Base-by-base conservation (phyloP, 768 basidiomycete species). In the Lactifluus volemus region DNA sequence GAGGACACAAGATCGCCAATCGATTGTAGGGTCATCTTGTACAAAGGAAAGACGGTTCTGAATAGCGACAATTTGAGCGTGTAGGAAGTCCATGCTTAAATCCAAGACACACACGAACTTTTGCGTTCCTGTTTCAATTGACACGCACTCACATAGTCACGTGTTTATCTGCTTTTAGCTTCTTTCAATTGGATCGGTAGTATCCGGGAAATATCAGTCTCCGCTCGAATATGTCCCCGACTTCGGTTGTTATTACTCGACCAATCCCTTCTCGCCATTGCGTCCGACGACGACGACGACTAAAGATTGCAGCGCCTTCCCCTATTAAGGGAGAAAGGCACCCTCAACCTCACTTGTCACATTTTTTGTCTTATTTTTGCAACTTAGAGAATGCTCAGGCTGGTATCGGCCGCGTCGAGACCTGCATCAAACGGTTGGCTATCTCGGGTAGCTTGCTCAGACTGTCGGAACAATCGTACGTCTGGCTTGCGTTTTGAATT, bases 1-100 rank as follows among this genome's bases (percentile, higher is more conserved):
- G 63, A 94, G 85, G n/a, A 93, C 88, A 68, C 88, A 87, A 59
- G 79, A 73, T 70, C 90, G 86, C 86, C 90, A 97, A 72, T 91
- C 79, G 44, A 92, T 84, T 4, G 32, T 34, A 5, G 83, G 76
- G 34, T 89, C 85, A 0, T 81, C 81, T 5, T 83, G 74, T 36
- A 93, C 88, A 67, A 88, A 92, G 14, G 88, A 78, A 25, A 93
- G 78, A 17, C 77, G 78, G 17, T 73, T 76, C 71, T 89, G 85
- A 34, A 92, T 71, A 34, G 72, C 60, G 19, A 50, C 34, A 34
- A 66, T 50, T 36, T 61, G 53, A 3, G 55, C 29, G 63, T 66
- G 59, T 14, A 66, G 45, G 29, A 61, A 17, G 39, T 66, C 65
- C 65, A 66, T 66, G 4, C 14, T 34, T 9, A 34, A 34, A 34